Evolutionary conservation across 129 eudicot species (phyloP), one percentile per base, ranked within the genome.

Genomic region (Chrysanthemum lavandulifolium): DNA sequence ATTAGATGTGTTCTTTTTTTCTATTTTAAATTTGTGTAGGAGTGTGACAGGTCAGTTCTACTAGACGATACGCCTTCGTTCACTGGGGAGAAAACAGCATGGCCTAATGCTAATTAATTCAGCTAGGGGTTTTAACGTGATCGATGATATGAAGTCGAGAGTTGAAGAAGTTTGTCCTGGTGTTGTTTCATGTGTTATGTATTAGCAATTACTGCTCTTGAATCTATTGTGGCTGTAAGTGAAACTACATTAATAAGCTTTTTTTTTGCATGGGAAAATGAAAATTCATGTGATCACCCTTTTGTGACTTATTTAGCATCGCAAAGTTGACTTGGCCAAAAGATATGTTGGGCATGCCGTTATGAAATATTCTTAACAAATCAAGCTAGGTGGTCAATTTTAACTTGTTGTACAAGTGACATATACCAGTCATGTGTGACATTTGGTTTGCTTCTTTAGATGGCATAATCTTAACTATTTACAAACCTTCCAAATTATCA

Each of bases 161-260:
- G 83, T 84, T 18, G 89, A 87, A 51, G 8, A 66, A 9, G 72
- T 69, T 21, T 87, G 92, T 45, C 88, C 86, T 0, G 85, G 85
- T 19, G 82, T 84, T 4, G 92, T 87, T 31, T 87, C 92, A 0
- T 87, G 92, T 21, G 92, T 89, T 6, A 87, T 65, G 79, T 84
- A 25, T 0, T 87, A 23, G 80, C 92, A 16, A 74, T 87, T 29
- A 70, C 87, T 27, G 84, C 92, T 54, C 83, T 84, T 7, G 80
- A 87, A 56, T 82, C 86, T 5, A 83, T 79, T 13, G 67, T 70
- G 43, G 57, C 10, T 19, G 89, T 85, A 72, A 76, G 82, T 67
- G 25, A 21, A 10, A 33, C 61, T 40, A 14, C 9, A 3, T 27
- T 19, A 19, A 19, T 62, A 13, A 25, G 23, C 10, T 19, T 25